phyloP scores from a whole-genome alignment of 2,329 filamentous ascomycete species.

The Fusarium piperis region DNA sequence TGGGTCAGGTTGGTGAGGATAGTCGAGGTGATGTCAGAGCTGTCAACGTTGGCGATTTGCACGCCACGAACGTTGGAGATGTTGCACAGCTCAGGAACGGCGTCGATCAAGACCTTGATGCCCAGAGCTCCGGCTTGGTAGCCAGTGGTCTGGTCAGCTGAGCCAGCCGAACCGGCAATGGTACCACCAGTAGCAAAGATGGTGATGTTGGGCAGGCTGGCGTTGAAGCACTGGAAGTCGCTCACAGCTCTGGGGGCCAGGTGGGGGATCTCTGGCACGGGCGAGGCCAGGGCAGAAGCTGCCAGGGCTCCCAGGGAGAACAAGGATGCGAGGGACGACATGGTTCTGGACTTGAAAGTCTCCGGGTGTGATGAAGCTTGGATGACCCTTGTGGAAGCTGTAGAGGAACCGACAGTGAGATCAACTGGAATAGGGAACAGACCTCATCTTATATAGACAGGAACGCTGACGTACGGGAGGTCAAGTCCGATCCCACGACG shows the following conservation, averaged over 20 bases:
- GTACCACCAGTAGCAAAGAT: conserved; percentile 67
- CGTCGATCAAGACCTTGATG: conserved; percentile 60
- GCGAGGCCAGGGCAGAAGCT: conserved; percentile 19
- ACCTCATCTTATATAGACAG: conserved; percentile 15
- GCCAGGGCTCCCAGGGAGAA: conserved; percentile 13
- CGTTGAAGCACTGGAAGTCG: conserved; percentile 33
- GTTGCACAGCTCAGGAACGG: conserved; percentile 62
- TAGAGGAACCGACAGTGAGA: not conserved
- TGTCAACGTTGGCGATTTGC: conserved; percentile 60
- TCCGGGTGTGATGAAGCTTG: not conserved
- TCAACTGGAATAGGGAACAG: not conserved
- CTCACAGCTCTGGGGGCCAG: conserved; percentile 7
- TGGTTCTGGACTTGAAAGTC: conserved; percentile 1
- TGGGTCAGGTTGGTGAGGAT: conserved; percentile 59
- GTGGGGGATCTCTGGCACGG: conserved; percentile 17
- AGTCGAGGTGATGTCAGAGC: conserved; percentile 56
- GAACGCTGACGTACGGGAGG: not conserved
- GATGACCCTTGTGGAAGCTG: not conserved
- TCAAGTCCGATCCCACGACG: not conserved
- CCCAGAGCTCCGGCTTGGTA: conserved; percentile 55
- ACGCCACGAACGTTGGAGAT: conserved; percentile 63
- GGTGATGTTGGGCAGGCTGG: conserved; percentile 61
- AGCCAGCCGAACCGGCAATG: conserved; percentile 61
- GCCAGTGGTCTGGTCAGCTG: conserved; percentile 55
- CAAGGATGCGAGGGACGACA: conserved; percentile 22